Evolutionary conservation across 352 stramenopile species (phyloP).

Genomic region (Thalassiosira livingstoniorum): DNA sequence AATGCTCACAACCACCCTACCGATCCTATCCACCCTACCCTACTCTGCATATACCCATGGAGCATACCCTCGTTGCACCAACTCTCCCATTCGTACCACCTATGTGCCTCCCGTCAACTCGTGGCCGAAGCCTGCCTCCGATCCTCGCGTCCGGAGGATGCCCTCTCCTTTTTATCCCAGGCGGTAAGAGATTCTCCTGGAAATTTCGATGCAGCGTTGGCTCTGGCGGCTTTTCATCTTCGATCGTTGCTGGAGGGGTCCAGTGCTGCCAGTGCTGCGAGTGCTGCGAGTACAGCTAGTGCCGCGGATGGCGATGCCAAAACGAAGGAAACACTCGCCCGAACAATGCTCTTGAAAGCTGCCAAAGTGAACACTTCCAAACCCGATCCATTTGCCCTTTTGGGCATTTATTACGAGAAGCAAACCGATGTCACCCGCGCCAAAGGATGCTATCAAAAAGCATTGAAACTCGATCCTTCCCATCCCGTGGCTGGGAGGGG

Average conservation of each 20-base stretch:
- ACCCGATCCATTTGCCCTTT: constrained; percentile 70
- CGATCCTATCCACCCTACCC: background rate
- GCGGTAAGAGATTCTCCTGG: constrained; percentile 61
- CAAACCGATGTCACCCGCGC: constrained; percentile 61
- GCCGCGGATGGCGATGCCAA: constrained; percentile 20
- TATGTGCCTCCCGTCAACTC: constrained; percentile 67
- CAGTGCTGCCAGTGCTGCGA: too few relatives aligned
- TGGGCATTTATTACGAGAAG: constrained; percentile 77
- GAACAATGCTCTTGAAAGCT: constrained; percentile 71
- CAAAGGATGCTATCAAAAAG: constrained; percentile 71
- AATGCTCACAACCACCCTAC: background rate
- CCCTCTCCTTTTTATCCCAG: constrained; percentile 63
- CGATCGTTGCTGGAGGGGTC: constrained; percentile 38
- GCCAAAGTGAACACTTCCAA: constrained; percentile 73
- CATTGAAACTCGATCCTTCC: constrained; percentile 66
- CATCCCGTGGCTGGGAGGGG: constrained; percentile 77
- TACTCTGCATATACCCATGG: constrained; percentile 64
- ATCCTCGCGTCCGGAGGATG: constrained; percentile 56
- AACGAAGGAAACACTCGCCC: constrained; percentile 32
- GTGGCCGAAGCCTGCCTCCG: constrained; percentile 68
- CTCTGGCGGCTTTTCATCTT: constrained; percentile 72
- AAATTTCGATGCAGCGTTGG: constrained; percentile 66
- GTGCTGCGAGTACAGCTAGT: too few relatives aligned
- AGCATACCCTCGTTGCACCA: constrained; percentile 16
- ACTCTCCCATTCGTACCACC: constrained; percentile 49